Base-by-base conservation (phyloP, 2,329 filamentous ascomycete species). In the Claviceps pazoutovae region DNA sequence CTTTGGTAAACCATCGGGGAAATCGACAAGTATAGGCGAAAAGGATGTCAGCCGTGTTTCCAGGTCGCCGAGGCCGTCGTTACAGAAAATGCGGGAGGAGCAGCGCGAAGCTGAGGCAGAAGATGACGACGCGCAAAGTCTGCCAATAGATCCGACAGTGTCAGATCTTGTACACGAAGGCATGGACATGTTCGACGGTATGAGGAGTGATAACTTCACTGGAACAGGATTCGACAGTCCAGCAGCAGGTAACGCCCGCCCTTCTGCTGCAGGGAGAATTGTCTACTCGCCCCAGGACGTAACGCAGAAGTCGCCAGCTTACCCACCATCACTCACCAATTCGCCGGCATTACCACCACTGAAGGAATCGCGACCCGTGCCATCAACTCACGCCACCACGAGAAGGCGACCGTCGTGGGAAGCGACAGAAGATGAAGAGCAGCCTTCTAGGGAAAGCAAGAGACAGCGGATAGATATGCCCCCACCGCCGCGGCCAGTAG, bases 121-220 rank as follows among this genome's bases (percentile, higher is more conserved):
- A n/a, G 42, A 26, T 21, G 54, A 57, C 44, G 53, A 60, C 17
- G 65, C n/a, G 21, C 43, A 47, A 21, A 48, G 42, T 37, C 14
- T 26, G 26, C 46, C 52, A 1, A 16, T 39, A 7, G 41, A 58
- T 39, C 56, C 59, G n/a, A 57, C 58, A 17, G 59, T 56, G 23
- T 59, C 60, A 42, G 59, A 62, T 26, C 57, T 65, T 19, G 61
- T 68, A 16, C 70, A 75, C 13, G 66, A 72, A 39, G 73, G 72
- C 2, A 62, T 74, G 58, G 62, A 66, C 43, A 68, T 75, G 65
- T 60, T 73, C 9, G 61, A 66, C 48, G 64, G 60, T 1, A 58
- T 66, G 51, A 60, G 42, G 48, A 55, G 55, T 47, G 57, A 57
- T n/a, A 52, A 55, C 48, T 48, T 54, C 13, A 43, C 44, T 9